Evolutionary conservation across 495 filamentous ascomycete species (phyloP).

Genomic region (Aspergillus saccharolyticus): DNA sequence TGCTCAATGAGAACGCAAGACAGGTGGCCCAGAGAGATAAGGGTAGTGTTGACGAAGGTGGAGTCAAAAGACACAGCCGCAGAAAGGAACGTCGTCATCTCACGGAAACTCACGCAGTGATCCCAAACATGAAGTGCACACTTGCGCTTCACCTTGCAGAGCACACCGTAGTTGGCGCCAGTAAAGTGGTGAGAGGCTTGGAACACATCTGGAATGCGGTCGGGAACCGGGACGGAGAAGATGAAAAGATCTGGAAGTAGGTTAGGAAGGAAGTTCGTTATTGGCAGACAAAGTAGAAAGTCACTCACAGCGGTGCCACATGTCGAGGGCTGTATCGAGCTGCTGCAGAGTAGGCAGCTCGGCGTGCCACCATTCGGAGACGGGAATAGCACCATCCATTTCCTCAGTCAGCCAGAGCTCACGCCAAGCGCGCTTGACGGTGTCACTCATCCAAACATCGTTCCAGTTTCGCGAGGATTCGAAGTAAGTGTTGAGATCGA

Average conservation of each 20-base stretch:
- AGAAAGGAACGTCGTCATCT: conserved; percentile 40
- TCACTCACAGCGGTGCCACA: conserved; percentile 50
- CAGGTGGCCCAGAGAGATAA: conserved; percentile 15
- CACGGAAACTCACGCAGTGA: conserved; percentile 60
- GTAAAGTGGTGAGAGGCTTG: conserved; percentile 61
- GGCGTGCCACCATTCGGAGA: conserved; percentile 48
- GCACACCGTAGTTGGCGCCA: conserved; percentile 56
- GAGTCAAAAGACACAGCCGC: conserved; percentile 45
- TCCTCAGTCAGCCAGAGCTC: conserved; percentile 55
- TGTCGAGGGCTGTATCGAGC: conserved; percentile 50
- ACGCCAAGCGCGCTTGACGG: conserved; percentile 53
- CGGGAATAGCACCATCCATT: conserved; percentile 45
- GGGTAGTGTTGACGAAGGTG: conserved; percentile 43
- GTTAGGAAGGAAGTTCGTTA: background rate
- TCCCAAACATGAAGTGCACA: conserved; percentile 62
- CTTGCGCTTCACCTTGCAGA: conserved; percentile 58
- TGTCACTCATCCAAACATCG: conserved; percentile 55
- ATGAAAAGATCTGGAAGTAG: conserved; percentile 49
- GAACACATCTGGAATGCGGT: conserved; percentile 57
- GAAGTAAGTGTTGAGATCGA: conserved; percentile 58
- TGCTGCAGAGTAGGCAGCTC: conserved; percentile 53
- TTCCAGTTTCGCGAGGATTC: conserved; percentile 54
- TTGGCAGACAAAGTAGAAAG: background rate
- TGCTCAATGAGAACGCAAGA: conserved; percentile 52
- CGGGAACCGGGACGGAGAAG: conserved; percentile 58